A percentile compares a stretch with the other conserved stretches of the same genome.
Evolutionary conservation across 768 basidiomycete species (phyloP).

Genomic region (Boletus sp.): DNA sequence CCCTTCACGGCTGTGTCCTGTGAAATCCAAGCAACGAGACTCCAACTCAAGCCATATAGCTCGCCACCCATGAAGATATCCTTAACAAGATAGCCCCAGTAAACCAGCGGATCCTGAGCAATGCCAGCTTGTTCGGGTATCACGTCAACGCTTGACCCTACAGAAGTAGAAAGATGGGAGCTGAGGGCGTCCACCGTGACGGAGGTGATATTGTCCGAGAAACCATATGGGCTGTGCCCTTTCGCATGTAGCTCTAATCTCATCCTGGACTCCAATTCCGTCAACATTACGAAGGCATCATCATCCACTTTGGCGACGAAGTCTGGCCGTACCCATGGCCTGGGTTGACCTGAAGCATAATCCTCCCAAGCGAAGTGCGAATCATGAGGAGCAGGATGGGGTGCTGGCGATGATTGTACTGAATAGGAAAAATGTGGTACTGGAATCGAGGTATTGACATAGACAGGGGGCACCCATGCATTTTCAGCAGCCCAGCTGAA

Average conservation of each 20-base stretch:
- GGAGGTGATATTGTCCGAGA: slow-evolving; percentile 9
- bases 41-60: slow-evolving; percentile 86
- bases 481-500: slow-evolving; percentile 91
- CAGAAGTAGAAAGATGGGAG: background rate
- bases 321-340: slow-evolving; percentile 82
- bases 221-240: slow-evolving; percentile 27
- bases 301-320: slow-evolving; percentile 95
- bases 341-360: slow-evolving; percentile 38
- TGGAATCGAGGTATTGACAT: slow-evolving; percentile 44
- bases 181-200: background rate
- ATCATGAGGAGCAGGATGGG: slow-evolving; percentile 70
- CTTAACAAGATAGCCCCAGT: slow-evolving; percentile 90
- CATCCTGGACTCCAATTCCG: slow-evolving; percentile 88
- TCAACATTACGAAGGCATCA: slow-evolving; percentile 92
- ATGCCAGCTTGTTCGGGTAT: slow-evolving; percentile 9
- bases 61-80: slow-evolving; percentile 96
- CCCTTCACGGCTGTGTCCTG: slow-evolving; percentile 66
- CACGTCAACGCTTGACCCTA: background rate
- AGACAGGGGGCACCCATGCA: slow-evolving; percentile 86
- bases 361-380: slow-evolving; percentile 58
- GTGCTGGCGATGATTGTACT: slow-evolving; percentile 52
- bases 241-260: slow-evolving; percentile 67
- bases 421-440: slow-evolving; percentile 63
- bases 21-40: slow-evolving; percentile 85
- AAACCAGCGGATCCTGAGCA: slow-evolving; percentile 66